Evolutionary conservation across 371 early-diverging fungal genomes (phyloP).

Genomic region (Haplosporangium sp.): DNA sequence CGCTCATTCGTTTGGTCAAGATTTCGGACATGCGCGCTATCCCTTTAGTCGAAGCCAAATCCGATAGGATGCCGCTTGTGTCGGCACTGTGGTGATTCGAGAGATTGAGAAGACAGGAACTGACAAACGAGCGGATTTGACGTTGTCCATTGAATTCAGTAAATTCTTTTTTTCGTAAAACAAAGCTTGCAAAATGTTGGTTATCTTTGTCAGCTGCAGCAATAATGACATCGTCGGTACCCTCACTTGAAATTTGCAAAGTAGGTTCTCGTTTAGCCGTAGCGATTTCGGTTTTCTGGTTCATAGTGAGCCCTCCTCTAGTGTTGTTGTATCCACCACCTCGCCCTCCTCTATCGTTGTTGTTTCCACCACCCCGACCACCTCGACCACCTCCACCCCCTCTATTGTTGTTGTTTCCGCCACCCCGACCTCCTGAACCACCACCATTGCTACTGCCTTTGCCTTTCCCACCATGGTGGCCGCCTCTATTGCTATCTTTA

Average conservation of each 20-base stretch:
- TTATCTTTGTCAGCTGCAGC: conserved; percentile 10
- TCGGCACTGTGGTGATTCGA: conserved; percentile 54
- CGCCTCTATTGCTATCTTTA: no score
- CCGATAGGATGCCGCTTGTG: conserved; percentile 32
- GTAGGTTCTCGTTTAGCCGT: conserved; percentile 10
- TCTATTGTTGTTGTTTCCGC: no score
- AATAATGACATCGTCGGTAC: conserved; percentile 48
- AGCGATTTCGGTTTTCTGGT: conserved; percentile 16
- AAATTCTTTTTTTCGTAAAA: conserved; percentile 22
- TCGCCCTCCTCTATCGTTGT: not conserved
- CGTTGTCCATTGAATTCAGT: conserved; percentile 8
- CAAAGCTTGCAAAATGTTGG: conserved; percentile 19
- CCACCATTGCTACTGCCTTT: no score
- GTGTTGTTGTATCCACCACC: not conserved
- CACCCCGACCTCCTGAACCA: no score
- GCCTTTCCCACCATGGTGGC: no score
- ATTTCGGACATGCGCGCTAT: conserved; percentile 25
- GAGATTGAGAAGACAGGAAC: conserved; percentile 47
- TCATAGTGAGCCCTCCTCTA: conserved; percentile 8
- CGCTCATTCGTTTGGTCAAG: conserved; percentile 24
- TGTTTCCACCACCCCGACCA: not conserved
- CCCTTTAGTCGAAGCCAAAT: conserved; percentile 21
- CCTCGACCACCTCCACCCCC: no score
- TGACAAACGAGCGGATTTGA: conserved; percentile 30
- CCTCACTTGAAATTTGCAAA: conserved; percentile 38